Base-by-base conservation (phyloP, 1,284 basidiomycete genomes). In the Fistulinella staudtii region DNA sequence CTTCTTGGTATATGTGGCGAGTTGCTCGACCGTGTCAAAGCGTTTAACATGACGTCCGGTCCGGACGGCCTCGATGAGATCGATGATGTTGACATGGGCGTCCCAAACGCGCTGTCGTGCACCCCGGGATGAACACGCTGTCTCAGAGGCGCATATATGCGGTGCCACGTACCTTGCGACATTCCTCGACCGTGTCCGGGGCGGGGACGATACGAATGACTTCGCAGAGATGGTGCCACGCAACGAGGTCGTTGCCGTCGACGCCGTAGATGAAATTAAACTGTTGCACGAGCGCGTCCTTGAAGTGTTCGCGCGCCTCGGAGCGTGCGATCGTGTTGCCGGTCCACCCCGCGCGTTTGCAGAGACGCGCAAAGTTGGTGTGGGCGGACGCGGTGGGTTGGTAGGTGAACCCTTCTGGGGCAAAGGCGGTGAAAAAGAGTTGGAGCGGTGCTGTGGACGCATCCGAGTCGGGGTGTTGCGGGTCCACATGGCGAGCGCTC, bases 1-100 rank as follows among this genome's bases (percentile, higher is more conserved):
- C 14, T 14, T 13, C 18, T 28, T 52, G 0, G 70, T 72, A 43
- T 74, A 75, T 9, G 35, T 5, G 17, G 58, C 61, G 5, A 53
- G 51, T 0, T 41, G 46, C 1, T 55, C 51, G 9, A 53, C 50
- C 2, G 27, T 53, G 2, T 25, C 22, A 4, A 53, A 53, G 13
- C 39, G 41, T 28, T 1, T 35, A 13, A 53, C 53, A 0, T 0
- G 27, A 22, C 18, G 2, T 13, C 51, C 53, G 1, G 51, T 53
- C 2, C 53, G 35, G 0, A 9, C 39, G 4, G n/a, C 17, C 14
- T 53, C 51, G 25, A 53, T 17, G 20, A 53, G 53, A 17, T 53
- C 46, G 6, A 53, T 30, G 20, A 53, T 53, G 33, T 53, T 53
- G 8, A 53, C 53, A 17, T 53, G 34, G 15, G 53, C 38, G 13